Evolutionary conservation across 2,329 filamentous ascomycete genomes (phyloP), one percentile per base, ranked within the genome.

Genomic region (Trichoderma polysporum): DNA sequence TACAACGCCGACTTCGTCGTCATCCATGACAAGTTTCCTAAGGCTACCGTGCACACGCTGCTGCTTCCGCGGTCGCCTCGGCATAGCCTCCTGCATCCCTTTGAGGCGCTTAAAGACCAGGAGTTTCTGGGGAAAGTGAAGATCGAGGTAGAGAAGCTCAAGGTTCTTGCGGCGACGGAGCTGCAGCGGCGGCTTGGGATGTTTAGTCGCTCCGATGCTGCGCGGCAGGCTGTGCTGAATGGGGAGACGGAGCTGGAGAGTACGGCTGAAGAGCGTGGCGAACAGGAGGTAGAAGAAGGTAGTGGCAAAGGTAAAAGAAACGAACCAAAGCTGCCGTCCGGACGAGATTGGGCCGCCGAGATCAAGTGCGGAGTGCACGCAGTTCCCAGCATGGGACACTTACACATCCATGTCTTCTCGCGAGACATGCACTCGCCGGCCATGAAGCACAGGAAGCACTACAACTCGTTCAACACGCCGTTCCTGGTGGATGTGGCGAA

Each of bases 361-460:
- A 84, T 98, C 57, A 85, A 87, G 58, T 85, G 89, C 22, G 95
- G 95, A 15, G 86, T 97, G 8, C 95, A 99, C 79, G 91, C 92
- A 3, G 88, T 90, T 71, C 95, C 95, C 3, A 94, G 90, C 66
- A 98, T 99, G 95, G 90, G 87, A 70, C 93, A 98, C 76, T 76
- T 98, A 64, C 95, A 99, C 78, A 84, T 98, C 4, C 95, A 99
- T 77, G 88, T 98, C 33, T 79, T 98, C 66, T 92, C 91, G 45
- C 83, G 87, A 19, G 95, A 99, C 76, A 90, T 92, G 83, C 84
- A 88, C 72, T 93, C 90, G 41, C 84, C 86, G 12, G 85, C 84
- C 53, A 71, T 97, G 78, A 92, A 90, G 79, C 89, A 94, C 75
- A 85, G 88, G 70, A 94, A 93, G 76, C 95, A 98, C 79, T 98